Conservation (phyloP, 2,329 filamentous ascomycete species). For the Fusarium sp. region DNA sequence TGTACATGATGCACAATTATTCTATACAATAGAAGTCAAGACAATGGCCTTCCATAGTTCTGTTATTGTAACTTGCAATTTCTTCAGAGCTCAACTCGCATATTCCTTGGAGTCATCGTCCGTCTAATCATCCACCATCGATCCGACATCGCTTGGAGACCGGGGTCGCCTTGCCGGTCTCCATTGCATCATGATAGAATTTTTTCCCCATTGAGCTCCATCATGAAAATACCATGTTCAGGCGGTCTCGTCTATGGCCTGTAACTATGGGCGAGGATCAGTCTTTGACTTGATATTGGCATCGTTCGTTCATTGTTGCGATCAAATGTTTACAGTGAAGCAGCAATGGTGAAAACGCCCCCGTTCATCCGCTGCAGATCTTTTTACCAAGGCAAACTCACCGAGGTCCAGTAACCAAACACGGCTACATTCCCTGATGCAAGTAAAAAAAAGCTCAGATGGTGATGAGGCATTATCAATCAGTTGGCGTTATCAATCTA, state of each 20-base stretch:
- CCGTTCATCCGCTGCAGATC: not conserved
- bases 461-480: conserved; percentile 42
- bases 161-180: not conserved
- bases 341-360: not conserved
- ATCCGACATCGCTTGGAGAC: not conserved
- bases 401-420: not conserved
- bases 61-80: not conserved
- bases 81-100: not conserved
- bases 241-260: not conserved
- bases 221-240: not conserved
- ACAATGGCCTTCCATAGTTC: not conserved
- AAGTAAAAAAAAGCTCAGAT: conserved; percentile 1
- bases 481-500: conserved; percentile 41
- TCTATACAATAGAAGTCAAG: not conserved
- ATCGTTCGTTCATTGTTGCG: not conserved
- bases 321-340: not conserved
- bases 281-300: not conserved
- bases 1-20: not conserved
- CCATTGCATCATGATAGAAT: not conserved
- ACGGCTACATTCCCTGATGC: not conserved
- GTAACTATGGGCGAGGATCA: not conserved
- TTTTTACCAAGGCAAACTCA: not conserved
- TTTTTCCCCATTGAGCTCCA: not conserved
- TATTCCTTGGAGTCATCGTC: not conserved
- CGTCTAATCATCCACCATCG: not conserved